Evolutionary conservation across 768 basidiomycete genomes (phyloP).

Genomic region (Hygrophoropsis aurantiaca): DNA sequence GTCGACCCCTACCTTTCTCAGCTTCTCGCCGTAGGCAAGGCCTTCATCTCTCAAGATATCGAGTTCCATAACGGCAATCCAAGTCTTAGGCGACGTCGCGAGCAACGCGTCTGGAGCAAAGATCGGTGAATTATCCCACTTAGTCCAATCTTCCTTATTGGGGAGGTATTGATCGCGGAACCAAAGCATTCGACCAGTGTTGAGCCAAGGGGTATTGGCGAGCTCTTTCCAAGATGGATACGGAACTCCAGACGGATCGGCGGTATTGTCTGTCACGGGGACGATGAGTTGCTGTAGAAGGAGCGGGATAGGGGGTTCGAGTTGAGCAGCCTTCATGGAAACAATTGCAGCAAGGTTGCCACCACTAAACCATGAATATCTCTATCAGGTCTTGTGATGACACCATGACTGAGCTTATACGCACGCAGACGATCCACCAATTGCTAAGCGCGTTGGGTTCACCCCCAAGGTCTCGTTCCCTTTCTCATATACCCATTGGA

Average conservation of each 20-base stretch:
- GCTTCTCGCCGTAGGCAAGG: slow-evolving; percentile 58
- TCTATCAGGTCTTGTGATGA: slow-evolving; percentile 1
- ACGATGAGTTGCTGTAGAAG: slow-evolving; percentile 68
- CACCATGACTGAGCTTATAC: slow-evolving; percentile 1
- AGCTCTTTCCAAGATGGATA: slow-evolving; percentile 61
- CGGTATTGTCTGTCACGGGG: slow-evolving; percentile 77
- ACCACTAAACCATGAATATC: slow-evolving; percentile 44
- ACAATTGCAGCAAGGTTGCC: slow-evolving; percentile 72
- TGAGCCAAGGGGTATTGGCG: slow-evolving; percentile 59
- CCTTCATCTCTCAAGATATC: slow-evolving; percentile 75
- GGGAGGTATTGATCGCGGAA: slow-evolving; percentile 71
- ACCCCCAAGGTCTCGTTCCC: slow-evolving; percentile 48
- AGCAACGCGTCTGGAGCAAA: slow-evolving; percentile 63
- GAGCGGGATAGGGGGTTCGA: slow-evolving; percentile 50
- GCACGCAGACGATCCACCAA: slow-evolving; percentile 75
- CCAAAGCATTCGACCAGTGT: slow-evolving; percentile 69
- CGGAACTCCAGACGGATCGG: slow-evolving; percentile 34
- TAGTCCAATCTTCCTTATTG: slow-evolving; percentile 53
- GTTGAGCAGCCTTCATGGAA: slow-evolving; percentile 59
- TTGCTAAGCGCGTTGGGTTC: slow-evolving; percentile 54
- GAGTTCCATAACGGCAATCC: slow-evolving; percentile 66
- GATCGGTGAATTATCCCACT: slow-evolving; percentile 73
- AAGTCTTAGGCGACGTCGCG: slow-evolving; percentile 53
- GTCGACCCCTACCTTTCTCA: slow-evolving; percentile 52
- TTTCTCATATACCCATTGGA: slow-evolving; percentile 32